Conservation (phyloP, 179 eudicot genomes). For the Carnegiea gigantea region DNA sequence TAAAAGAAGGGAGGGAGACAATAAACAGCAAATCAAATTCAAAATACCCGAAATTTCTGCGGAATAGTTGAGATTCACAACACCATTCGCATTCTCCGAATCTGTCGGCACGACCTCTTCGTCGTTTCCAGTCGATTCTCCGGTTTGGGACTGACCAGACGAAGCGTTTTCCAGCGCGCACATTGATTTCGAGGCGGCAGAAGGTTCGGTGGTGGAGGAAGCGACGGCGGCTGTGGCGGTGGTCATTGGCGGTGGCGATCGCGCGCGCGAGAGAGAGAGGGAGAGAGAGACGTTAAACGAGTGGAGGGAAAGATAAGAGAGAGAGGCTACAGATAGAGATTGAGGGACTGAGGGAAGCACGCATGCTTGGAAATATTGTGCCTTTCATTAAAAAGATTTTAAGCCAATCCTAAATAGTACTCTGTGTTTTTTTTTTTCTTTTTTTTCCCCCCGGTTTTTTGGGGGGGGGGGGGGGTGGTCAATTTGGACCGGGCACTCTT, state of each 20-base stretch:
- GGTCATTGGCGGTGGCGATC: constrained; percentile 6
- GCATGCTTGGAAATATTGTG: no score
- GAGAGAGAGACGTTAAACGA: neutral
- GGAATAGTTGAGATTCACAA: neutral
- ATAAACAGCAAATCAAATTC: neutral
- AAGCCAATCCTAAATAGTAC: no score
- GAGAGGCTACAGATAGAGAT: neutral
- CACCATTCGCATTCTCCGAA: neutral
- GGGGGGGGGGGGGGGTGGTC: no score
- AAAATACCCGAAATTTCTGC: neutral
- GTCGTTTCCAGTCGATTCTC: neutral
- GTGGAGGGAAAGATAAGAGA: neutral
- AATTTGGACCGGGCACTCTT: no score
- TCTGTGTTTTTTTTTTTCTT: no score
- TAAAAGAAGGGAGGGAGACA: neutral
- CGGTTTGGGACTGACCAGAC: neutral
- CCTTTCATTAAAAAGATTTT: no score
- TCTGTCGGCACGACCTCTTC: neutral
- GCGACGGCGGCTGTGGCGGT: neutral
- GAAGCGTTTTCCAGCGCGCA: no score
- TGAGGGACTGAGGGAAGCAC: no score
- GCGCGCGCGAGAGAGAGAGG: neutral
- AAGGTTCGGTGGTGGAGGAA: neutral
- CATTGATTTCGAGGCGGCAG: neutral
- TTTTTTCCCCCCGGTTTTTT: no score